These are phyloP conservation scores for Isatis lusitanica DNA, from an alignment of 441 rosid genomes.

Conservation along the genomic window DNA sequence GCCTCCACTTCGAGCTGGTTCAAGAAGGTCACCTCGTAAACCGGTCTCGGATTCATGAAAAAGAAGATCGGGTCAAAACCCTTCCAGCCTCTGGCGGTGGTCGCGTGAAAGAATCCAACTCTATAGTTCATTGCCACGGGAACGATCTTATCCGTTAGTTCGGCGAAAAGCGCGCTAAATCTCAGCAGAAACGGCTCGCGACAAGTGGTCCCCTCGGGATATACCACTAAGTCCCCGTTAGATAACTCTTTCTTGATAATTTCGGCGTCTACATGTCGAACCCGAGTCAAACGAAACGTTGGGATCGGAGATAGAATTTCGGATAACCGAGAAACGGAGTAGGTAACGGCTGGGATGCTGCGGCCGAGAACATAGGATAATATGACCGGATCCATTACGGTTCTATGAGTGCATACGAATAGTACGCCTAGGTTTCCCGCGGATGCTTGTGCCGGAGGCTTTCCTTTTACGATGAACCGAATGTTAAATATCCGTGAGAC, in stretches of 20 bases:
- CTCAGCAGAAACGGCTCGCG: constrained; percentile 85
- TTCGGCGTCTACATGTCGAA: constrained; percentile 61
- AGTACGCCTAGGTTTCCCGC: constrained; percentile 54
- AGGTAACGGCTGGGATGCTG: constrained; percentile 83
- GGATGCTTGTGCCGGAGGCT: constrained; percentile 59
- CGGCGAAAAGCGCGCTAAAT: constrained; percentile 85
- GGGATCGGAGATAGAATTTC: constrained; percentile 88
- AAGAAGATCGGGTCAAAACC: constrained; percentile 85
- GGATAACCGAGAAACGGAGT: constrained; percentile 73
- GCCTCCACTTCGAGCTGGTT: constrained; percentile 75
- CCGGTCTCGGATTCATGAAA: constrained; percentile 92
- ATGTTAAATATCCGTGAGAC: constrained; percentile 59
- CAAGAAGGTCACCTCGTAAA: constrained; percentile 88
- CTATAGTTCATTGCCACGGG: constrained; percentile 93
- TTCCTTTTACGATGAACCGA: constrained; percentile 68
- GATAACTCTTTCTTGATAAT: constrained; percentile 56
- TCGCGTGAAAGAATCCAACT: constrained; percentile 91
- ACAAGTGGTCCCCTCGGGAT: constrained; percentile 94
- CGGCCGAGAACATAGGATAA: constrained; percentile 64
- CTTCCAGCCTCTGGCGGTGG: constrained; percentile 91
- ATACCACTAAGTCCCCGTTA: constrained; percentile 73
- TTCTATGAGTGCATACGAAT: constrained; percentile 87
- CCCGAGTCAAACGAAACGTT: constrained; percentile 72
- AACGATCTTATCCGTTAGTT: constrained; percentile 73
- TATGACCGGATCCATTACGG: constrained; percentile 88